phyloP scores from a whole-genome alignment of 805 yeast genomes.

The Hanseniaspora taiwanica region DNA sequence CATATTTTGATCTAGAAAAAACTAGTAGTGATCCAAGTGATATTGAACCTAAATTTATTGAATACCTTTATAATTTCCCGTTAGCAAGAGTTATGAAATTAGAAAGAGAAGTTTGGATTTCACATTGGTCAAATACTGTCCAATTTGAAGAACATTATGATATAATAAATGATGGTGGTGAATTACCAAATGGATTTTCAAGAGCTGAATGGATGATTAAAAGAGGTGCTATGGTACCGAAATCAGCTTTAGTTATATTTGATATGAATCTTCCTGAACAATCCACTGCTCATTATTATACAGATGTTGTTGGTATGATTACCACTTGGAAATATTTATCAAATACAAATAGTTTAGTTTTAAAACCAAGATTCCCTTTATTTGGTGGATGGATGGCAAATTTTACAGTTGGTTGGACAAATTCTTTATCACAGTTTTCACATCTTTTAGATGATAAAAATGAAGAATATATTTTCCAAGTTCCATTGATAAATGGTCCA shows the following conservation, averaged over 20 bases:
- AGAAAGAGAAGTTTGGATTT: constrained; percentile 69
- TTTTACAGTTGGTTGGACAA: constrained; percentile 91
- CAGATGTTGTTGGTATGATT: constrained; percentile 88
- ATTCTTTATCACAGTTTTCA: constrained; percentile 40
- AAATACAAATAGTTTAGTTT: constrained; percentile 27
- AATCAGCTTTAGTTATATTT: constrained; percentile 48
- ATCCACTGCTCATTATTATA: constrained; percentile 58
- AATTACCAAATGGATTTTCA: constrained; percentile 56
- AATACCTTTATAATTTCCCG: not conserved
- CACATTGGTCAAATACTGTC: constrained; percentile 63
- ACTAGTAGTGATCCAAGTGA: not conserved
- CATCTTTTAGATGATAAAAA: constrained; percentile 32
- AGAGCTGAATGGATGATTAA: constrained; percentile 62
- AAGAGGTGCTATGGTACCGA: constrained; percentile 32
- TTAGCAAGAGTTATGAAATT: not conserved
- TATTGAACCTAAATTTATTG: not conserved
- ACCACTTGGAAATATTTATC: constrained; percentile 45
- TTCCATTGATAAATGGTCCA: constrained; percentile 68
- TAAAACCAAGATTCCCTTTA: constrained; percentile 85
- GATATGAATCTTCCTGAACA: constrained; percentile 40
- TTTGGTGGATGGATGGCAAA: constrained; percentile 95
- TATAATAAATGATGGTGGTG: constrained; percentile 62
- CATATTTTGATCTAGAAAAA: not conserved
- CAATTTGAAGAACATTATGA: constrained; percentile 81
- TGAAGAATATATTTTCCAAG: constrained; percentile 35